These are phyloP conservation scores for Aspergillus diversus DNA, from an alignment of 495 filamentous ascomycete species.

Conservation along the genomic window DNA sequence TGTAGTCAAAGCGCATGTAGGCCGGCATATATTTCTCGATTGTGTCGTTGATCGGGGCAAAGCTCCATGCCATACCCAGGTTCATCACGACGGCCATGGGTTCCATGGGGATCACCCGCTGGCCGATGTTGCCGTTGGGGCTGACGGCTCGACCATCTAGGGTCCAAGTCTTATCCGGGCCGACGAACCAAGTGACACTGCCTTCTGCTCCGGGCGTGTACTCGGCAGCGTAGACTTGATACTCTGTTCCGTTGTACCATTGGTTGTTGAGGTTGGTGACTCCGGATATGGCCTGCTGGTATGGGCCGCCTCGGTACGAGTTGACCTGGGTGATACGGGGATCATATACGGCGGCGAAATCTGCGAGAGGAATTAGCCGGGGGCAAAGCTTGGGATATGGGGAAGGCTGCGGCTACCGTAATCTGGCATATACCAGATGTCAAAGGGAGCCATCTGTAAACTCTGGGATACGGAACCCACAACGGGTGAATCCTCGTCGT, in stretches of 20 bases:
- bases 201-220: constrained; percentile 68
- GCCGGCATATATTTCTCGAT: constrained; percentile 64
- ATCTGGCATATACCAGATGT: constrained; percentile 77
- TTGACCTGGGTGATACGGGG: constrained; percentile 63
- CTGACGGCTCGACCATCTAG: constrained; percentile 66
- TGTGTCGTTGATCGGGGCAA: constrained; percentile 62
- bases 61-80: constrained; percentile 72
- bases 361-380: constrained; percentile 19
- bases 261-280: constrained; percentile 71
- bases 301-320: constrained; percentile 66
- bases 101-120: constrained; percentile 68
- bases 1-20: constrained; percentile 72
- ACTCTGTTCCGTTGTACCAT: constrained; percentile 76
- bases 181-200: constrained; percentile 70
- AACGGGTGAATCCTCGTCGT: constrained; percentile 38
- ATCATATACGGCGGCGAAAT: constrained; percentile 69
- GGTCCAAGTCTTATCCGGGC: constrained; percentile 66
- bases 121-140: constrained; percentile 75
- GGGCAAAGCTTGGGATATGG: background rate
- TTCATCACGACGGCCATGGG: constrained; percentile 73
- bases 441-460: constrained; percentile 75
- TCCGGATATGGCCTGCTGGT: constrained; percentile 75
- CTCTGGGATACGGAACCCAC: constrained; percentile 72
- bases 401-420: constrained; percentile 47
- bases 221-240: constrained; percentile 74